Evolutionary conservation across 2,329 filamentous ascomycete genomes (phyloP), one percentile per base, ranked within the genome.

Genomic region (Lomentospora prolificans): DNA sequence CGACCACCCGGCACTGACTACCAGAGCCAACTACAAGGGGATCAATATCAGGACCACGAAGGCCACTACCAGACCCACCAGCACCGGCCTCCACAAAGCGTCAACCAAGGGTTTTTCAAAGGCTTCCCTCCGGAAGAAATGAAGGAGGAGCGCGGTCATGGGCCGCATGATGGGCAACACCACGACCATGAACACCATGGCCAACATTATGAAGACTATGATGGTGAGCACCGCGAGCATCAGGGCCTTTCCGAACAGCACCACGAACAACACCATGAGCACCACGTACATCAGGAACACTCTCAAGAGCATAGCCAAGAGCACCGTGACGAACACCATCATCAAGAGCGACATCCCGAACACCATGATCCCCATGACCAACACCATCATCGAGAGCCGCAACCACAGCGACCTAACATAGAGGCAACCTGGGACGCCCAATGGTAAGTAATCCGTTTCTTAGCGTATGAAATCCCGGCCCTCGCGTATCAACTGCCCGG

Each of bases 1-100:
- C 61, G 88, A 84, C 66, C 80, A 84, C 62, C 71, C 82, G 48
- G 51, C 17, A 25, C 51, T n/a, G 57, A 55, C n/a, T 50, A 55
- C 12, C 25, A 60, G 51, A 55, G 59, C 48, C 58, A 65, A 33
- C 51, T 62, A 9, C 46, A 63, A 14, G 58, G 61, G 28, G 53
- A 63, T 51, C 60, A 61, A 25, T 56, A 54, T 25, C 58, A 58
- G 55, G 53, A 63, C 59, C 58, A 61, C 44, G 58, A 57, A 39
- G 54, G 31, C 39, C 58, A 70, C 61, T 70, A 64, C 41, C 60
- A 63, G 51, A 46, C 55, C 51, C 54, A 61, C 50, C 58, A 62
- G 51, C 61, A 60, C 41, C 58, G 59, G 31, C 17, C 25, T 36
- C 12, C 55, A 55, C 12, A 25, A 51, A 9, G 41, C 55, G 39